phyloP scores from a whole-genome alignment of 139 green algal genomes.

The Eudorina sp. region DNA sequence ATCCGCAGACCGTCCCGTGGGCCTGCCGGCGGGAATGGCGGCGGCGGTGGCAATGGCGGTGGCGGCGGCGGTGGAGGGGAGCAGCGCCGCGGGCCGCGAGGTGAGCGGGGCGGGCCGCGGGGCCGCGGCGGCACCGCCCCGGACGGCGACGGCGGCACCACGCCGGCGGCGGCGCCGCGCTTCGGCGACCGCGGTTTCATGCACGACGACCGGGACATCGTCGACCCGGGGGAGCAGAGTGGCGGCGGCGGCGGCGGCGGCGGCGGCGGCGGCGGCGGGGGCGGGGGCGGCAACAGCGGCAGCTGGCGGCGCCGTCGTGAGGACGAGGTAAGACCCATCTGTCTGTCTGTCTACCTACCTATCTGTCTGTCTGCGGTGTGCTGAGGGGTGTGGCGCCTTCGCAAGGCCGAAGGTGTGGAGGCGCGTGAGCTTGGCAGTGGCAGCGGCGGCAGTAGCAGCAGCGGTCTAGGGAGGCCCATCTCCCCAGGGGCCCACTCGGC shows the following conservation, averaged over 20 bases:
- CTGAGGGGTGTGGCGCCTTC: no score
- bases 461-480: no score
- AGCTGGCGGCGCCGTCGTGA: not conserved
- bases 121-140: not conserved
- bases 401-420: no score
- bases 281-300: not conserved
- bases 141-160: not conserved
- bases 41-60: not conserved
- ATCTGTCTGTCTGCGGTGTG: no score
- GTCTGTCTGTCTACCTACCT: no score
- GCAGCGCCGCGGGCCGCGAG: not conserved
- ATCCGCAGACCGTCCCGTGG: no score
- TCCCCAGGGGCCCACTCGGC: no score
- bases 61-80: not conserved
- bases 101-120: not conserved
- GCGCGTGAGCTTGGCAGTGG: no score
- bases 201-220: slow-evolving; percentile 33
- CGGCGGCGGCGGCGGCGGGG: no score
- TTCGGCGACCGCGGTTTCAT: slow-evolving; percentile 34
- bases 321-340: not conserved
- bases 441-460: no score
- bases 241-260: no score
- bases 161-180: not conserved
- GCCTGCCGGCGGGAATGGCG: no score
- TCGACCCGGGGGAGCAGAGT: not conserved